Conservation (phyloP, 1,139 yeast species). For the Debaryomycetaceae sp. region DNA sequence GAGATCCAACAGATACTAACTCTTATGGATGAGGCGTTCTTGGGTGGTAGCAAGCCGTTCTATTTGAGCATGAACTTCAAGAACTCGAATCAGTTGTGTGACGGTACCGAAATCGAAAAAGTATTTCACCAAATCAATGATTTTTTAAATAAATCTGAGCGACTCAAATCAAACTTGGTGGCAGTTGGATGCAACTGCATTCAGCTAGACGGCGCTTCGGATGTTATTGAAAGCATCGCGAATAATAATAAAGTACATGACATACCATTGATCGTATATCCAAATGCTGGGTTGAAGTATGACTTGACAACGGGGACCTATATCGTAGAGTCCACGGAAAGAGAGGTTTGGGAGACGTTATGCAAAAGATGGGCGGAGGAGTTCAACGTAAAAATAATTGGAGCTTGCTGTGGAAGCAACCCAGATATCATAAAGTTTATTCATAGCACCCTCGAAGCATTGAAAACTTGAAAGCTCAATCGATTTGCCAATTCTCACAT, state of each 20-base stretch:
- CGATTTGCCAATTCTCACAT: no score
- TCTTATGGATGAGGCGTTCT: conserved; percentile 20
- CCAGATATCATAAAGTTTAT: conserved; percentile 35
- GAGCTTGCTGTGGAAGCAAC: conserved; percentile 60
- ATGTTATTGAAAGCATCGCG: conserved; percentile 16
- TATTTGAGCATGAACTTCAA: conserved; percentile 30
- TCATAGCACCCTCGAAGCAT: background rate
- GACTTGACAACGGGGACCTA: conserved; percentile 11
- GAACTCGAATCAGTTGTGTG: conserved; percentile 21
- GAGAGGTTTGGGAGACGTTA: conserved; percentile 23
- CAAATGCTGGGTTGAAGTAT: conserved; percentile 36
- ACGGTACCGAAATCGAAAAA: conserved; percentile 27
- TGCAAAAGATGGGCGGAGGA: conserved; percentile 29
- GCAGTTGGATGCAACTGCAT: conserved; percentile 44
- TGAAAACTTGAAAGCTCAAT: background rate
- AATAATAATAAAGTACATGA: conserved; percentile 6
- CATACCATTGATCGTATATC: conserved; percentile 30
- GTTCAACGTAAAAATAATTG: conserved; percentile 38
- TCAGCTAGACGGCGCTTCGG: conserved; percentile 20
- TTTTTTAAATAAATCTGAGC: conserved; percentile 8
- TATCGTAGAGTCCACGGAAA: conserved; percentile 6
- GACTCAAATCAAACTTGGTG: conserved; percentile 14
- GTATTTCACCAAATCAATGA: conserved; percentile 18
- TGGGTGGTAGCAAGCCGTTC: conserved; percentile 21
- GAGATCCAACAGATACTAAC: conserved; percentile 43